phyloP scores from a whole-genome alignment of 1,284 basidiomycete species.

The Hymenochaete sp. region DNA sequence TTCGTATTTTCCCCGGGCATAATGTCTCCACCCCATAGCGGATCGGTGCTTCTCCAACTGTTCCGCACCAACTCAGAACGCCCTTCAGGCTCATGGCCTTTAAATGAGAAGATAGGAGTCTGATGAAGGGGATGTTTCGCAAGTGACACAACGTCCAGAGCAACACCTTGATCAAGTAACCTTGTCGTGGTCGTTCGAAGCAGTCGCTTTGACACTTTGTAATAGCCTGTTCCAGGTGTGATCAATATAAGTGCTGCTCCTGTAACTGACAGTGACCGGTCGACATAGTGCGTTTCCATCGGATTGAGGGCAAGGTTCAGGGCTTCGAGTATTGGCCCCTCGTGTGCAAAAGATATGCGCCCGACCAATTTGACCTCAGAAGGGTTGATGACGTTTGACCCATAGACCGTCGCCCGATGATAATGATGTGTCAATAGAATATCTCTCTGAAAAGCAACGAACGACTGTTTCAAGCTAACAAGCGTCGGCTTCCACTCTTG shows the following conservation, averaged over 20 bases:
- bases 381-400: constrained; percentile 1
- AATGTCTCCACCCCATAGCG: constrained; percentile 74
- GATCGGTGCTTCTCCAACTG: constrained; percentile 52
- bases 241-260: constrained; percentile 81
- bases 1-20: constrained; percentile 24
- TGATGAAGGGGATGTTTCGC: constrained; percentile 91
- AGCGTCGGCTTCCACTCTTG: constrained; percentile 84
- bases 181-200: constrained; percentile 89
- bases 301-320: constrained; percentile 91
- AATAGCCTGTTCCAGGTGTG: constrained; percentile 93
- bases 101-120: constrained; percentile 82
- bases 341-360: constrained; percentile 78
- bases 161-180: constrained; percentile 92
- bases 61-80: constrained; percentile 37
- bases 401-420: constrained; percentile 33
- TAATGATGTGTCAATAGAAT: constrained; percentile 83
- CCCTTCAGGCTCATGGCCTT: constrained; percentile 42
- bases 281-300: constrained; percentile 92
- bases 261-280: constrained; percentile 90
- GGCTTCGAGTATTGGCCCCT: constrained; percentile 91
- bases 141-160: constrained; percentile 83
- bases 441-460: constrained; percentile 83
- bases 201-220: constrained; percentile 84
- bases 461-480: constrained; percentile 78
- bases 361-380: constrained; percentile 66